Percentiles rank a stretch among this genome's conserved stretches.
Conservation (phyloP, 2,329 filamentous ascomycete genomes). For the Aspergillus sp. region DNA sequence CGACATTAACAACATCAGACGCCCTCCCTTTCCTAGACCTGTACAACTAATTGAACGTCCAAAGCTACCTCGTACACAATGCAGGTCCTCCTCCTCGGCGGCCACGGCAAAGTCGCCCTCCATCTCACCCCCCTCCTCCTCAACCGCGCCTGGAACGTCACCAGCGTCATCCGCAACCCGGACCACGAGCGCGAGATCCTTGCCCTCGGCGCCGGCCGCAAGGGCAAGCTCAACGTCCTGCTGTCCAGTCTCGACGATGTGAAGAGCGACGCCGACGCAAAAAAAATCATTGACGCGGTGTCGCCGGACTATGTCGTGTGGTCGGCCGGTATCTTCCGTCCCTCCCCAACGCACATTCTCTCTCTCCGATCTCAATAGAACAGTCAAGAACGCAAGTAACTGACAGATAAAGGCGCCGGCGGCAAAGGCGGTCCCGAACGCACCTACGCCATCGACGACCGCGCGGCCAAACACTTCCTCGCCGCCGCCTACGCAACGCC, state of each 20-base stretch:
- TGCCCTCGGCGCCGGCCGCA: conserved; percentile 55
- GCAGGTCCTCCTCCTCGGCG: conserved; percentile 71
- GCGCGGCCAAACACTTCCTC: conserved; percentile 56
- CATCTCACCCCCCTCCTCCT: conserved; percentile 74
- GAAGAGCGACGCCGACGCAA: conserved; percentile 60
- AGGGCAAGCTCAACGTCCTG: conserved; percentile 66
- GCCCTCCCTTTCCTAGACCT: neutral
- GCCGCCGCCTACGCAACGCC: conserved; percentile 45
- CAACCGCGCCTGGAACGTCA: conserved; percentile 71
- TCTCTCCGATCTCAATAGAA: neutral
- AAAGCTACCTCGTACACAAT: conserved; percentile 19
- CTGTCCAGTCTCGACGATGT: conserved; percentile 71
- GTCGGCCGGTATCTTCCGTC: conserved; percentile 39
- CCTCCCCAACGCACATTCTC: neutral
- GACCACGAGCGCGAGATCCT: conserved; percentile 65
- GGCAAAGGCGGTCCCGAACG: conserved; percentile 52
- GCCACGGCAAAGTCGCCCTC: conserved; percentile 76
- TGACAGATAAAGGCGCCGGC: conserved; percentile 45
- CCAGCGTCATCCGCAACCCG: conserved; percentile 71
- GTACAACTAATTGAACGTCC: neutral
- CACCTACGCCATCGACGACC: conserved; percentile 53
- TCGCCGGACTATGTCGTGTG: conserved; percentile 47
- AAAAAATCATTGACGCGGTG: conserved; percentile 53
- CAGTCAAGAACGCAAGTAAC: neutral
- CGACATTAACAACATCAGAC: neutral